Evolutionary conservation across 208 protist genomes (phyloP), one percentile per base, ranked within the genome.

Genomic region (Trypanosoma vivax): DNA sequence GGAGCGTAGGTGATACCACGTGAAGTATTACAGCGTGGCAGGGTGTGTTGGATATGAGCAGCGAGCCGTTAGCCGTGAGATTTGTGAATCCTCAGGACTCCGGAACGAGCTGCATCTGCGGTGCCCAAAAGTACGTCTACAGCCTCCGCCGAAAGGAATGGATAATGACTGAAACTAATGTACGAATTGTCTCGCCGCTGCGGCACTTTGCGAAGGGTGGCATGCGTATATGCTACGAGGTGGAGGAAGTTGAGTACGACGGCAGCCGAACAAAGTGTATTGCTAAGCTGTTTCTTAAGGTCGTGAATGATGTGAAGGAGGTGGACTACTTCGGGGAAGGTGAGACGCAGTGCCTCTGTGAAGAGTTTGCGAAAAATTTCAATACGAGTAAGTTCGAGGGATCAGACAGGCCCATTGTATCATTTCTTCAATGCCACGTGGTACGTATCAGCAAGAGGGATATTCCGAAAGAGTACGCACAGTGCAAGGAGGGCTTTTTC

Each of bases 261-360:
- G 79, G 79, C 7, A 37, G 24, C 0, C 62, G 68, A 13, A 78
- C 69, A 19, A 39, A 54, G 7, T 90, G 88, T 73, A 77, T 92
- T 40, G 84, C 80, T n/a, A 92, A 92, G 73, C 65, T 92, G 61
- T 92, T 92, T 48, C 69, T 77, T 28, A 74, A 65, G 34, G 73
- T 86, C 48, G 78, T 92, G 33, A 64, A 48, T 30, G 63, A 84
- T 33, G 78, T 88, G 2, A 70, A 88, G 6, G 77, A 92, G 61
- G 72, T 73, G 68, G 84, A 92, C 51, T 92, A 92, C 75, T 89
- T 89, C 60, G 88, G 85, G 55, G 84, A 92, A 45, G 84, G 80
- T 16, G 74, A 76, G 51, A 79, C 84, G 31, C 84, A 92, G 72
- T 92, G 84, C 64, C 82, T 92, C 68, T 86, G 80, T 58, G 81